Percentiles rank a stretch among this genome's conserved stretches.
Conservation (phyloP, 345 rosid genomes). For the Eucalyptus leucophloia region DNA sequence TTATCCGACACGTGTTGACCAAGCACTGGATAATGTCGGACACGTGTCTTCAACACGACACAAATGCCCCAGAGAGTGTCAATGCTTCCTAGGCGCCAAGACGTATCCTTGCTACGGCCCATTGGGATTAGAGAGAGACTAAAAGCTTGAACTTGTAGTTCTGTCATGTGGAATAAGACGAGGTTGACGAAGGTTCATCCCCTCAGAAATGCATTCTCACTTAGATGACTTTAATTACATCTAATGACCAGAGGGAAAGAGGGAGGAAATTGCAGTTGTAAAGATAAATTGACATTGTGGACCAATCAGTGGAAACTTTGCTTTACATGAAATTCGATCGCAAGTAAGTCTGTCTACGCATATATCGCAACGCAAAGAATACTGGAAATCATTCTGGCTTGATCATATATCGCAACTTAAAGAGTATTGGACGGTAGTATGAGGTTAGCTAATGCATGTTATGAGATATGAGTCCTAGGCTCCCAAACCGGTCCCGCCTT, state of each 20-base stretch:
- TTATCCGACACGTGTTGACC: rapidly evolving
- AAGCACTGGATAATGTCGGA: rapidly evolving
- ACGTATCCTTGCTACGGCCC: not conserved
- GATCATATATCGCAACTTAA: not conserved
- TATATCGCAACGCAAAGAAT: not conserved
- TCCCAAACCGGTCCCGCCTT: not conserved
- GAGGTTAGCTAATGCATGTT: not conserved
- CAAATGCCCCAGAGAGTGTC: rapidly evolving
- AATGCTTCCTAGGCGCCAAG: rapidly evolving
- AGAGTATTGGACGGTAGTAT: too few relatives aligned
- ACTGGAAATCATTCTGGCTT: not conserved
- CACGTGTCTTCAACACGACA: rapidly evolving
- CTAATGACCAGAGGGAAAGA: not conserved
- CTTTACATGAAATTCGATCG: not conserved
- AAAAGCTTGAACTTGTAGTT: not conserved
- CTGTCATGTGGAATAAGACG: not conserved
- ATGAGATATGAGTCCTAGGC: not conserved
- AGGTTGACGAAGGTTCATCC: not conserved
- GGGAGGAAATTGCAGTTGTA: not conserved
- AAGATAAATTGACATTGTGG: not conserved
- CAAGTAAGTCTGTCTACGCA: not conserved
- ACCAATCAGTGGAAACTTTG: not conserved
- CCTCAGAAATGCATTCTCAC: not conserved
- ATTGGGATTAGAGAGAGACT: not conserved
- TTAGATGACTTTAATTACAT: not conserved